phyloP scores from a whole-genome alignment of 345 rosid genomes.

The Syzygium oleosum region DNA sequence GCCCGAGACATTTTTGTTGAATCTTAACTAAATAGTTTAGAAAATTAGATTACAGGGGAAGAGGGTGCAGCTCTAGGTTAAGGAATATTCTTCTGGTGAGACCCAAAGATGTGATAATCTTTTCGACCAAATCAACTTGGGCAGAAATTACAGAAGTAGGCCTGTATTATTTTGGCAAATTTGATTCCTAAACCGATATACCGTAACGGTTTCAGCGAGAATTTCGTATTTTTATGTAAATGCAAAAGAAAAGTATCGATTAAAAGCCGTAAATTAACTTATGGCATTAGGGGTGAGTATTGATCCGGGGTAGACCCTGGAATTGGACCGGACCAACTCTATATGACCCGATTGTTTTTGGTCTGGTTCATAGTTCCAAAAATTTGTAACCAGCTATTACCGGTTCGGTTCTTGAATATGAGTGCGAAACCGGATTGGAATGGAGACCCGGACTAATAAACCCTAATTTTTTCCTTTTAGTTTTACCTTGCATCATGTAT shows the following conservation, averaged over 20 bases:
- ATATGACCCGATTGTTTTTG: not conserved
- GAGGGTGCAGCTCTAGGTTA: not conserved
- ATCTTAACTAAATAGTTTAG: not conserved
- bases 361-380: not conserved
- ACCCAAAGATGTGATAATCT: not conserved
- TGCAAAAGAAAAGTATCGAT: not conserved
- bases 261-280: not conserved
- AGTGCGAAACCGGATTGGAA: not conserved
- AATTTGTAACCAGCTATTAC: not conserved
- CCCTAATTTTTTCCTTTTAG: not conserved
- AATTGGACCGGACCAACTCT: fast-evolving
- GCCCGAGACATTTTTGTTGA: not conserved
- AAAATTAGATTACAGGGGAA: not conserved
- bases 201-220: not conserved
- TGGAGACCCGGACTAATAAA: not conserved
- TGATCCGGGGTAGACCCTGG: not conserved
- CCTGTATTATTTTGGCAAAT: not conserved
- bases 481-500: not conserved
- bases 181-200: not conserved
- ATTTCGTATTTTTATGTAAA: not conserved
- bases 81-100: not conserved
- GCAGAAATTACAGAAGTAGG: not conserved
- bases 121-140: not conserved
- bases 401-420: fast-evolving
- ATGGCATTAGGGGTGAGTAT: not conserved